Base-by-base conservation (phyloP, 371 early-diverging fungal species). In the Lichtheimia ramosa region DNA sequence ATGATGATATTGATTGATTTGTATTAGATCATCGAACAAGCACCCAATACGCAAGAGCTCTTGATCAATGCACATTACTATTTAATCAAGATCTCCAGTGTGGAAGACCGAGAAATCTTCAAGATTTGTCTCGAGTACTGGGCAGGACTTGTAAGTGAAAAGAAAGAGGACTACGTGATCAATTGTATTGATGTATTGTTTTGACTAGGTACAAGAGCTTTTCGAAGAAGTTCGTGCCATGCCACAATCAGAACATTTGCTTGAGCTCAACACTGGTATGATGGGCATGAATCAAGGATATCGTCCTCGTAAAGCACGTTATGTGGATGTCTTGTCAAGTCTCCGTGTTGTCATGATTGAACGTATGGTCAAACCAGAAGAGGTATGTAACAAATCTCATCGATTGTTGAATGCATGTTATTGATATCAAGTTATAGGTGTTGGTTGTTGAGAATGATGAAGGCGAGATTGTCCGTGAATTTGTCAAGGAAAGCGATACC, bases 371-470 rank as follows among this genome's bases (percentile, higher is more conserved):
- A 92, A 92, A 63, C 99, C 99, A 39, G 96, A 97, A 74, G 99
- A 98, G 78, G 94, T 86, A 65, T 59, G 64, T 62, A n/a, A n/a
- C n/a, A 5, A 2, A 34, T 10, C 34, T 8, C 10, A 8, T 10
- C 28, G 43, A 34, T 24, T 8, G 20, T 66, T 91, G 84, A 96
- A 99, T 12, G 46, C 46, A 18, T n/a, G 21, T 46, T 10, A 10
- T 2, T 21, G 1, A 46, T 46, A 7, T 18, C 46, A 14, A n/a
- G 16, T 21, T 6, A 5, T 21, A 46, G 46, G 46, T 46, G 13
- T 83, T 99, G 42, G 88, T 99, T 50, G 95, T 97, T n/a, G 96
- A 99, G 73, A 98, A 99, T 79, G 99, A 99, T 58, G 97, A 99
- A 72, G 99, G 99, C 49, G 99, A 99, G 79, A 95, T 99, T 74